phyloP scores from a whole-genome alignment of 2,329 filamentous ascomycete genomes.

The Neopestalotiopsis clavispora region DNA sequence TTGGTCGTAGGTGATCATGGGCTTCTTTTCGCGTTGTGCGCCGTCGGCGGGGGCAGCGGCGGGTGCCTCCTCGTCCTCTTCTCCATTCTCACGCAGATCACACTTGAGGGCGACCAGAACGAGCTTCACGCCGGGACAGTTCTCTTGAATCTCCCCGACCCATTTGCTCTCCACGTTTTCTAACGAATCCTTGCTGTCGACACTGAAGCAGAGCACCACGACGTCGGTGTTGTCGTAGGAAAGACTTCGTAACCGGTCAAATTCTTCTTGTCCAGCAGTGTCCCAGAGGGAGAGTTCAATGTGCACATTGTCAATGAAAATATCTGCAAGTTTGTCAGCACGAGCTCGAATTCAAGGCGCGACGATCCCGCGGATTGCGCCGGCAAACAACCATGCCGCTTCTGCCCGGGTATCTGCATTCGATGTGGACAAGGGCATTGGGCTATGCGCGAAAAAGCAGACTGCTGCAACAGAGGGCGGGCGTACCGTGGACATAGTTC shows the following conservation, averaged over 20 bases:
- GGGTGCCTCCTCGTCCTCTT: constrained; percentile 69
- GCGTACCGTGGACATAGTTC: constrained; percentile 95
- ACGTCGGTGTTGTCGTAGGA: constrained; percentile 97
- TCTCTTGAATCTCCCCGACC: constrained; percentile 97
- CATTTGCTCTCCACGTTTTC: constrained; percentile 99
- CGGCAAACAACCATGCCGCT: background rate
- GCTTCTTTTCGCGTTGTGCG: constrained; percentile 63
- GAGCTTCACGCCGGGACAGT: constrained; percentile 93
- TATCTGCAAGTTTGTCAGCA: constrained; percentile 62
- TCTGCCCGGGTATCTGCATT: background rate
- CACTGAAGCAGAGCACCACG: constrained; percentile 98
- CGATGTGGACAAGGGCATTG: no score
- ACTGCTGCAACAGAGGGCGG: background rate
- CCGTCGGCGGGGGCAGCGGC: constrained; percentile 40
- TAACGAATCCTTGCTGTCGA: constrained; percentile 93
- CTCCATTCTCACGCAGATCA: constrained; percentile 81
- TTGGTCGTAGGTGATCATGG: constrained; percentile 87
- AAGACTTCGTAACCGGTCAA: constrained; percentile 91
- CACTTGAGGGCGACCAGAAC: constrained; percentile 97
- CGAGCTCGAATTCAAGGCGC: background rate
- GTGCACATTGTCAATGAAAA: constrained; percentile 96
- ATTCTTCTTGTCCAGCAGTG: constrained; percentile 98
- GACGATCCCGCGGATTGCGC: background rate
- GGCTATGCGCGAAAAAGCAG: background rate
- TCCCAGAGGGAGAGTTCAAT: constrained; percentile 99